Evolutionary conservation across 192 early-diverging fungal genomes (phyloP).

Genomic region (Dissophora ornata): DNA sequence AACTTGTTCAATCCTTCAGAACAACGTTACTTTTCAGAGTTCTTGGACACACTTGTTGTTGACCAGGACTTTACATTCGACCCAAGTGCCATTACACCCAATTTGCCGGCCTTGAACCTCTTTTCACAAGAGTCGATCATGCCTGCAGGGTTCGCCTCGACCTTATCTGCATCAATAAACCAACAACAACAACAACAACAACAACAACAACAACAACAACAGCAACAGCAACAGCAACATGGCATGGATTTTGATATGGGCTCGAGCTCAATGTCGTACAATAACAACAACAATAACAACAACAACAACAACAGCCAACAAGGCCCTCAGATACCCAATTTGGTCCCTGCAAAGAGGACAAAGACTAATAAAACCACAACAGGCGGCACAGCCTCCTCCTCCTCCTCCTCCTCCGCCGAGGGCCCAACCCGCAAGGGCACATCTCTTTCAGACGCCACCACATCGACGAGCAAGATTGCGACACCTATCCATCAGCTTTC

Average conservation of each 20-base stretch:
- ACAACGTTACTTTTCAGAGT: constrained; percentile 61
- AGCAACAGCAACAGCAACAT: constrained; percentile 9
- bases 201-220: constrained; percentile 1
- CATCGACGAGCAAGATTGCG: constrained; percentile 9
- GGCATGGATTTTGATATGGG: constrained; percentile 45
- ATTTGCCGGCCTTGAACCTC: constrained; percentile 30
- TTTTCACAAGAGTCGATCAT: constrained; percentile 25
- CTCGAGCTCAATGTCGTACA: constrained; percentile 7
- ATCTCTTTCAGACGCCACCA: not conserved
- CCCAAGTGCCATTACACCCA: constrained; percentile 44
- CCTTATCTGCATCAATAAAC: too few relatives aligned
- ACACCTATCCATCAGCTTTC: constrained; percentile 49
- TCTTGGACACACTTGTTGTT: constrained; percentile 61
- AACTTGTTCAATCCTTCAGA: constrained; percentile 51
- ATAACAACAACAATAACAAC: constrained; percentile 10
- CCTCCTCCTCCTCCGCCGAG: too few relatives aligned
- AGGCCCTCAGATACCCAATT: not conserved
- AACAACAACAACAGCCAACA: constrained; percentile 10
- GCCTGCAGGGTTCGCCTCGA: constrained; percentile 8
- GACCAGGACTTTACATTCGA: constrained; percentile 58
- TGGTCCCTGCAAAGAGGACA: constrained; percentile 37
- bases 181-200: not conserved
- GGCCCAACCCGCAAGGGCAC: constrained; percentile 12
- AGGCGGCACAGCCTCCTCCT: not conserved
- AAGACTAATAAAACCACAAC: constrained; percentile 36